Evolutionary conservation across 495 filamentous ascomycete genomes (phyloP).

Genomic region (Neurospora hispaniola): DNA sequence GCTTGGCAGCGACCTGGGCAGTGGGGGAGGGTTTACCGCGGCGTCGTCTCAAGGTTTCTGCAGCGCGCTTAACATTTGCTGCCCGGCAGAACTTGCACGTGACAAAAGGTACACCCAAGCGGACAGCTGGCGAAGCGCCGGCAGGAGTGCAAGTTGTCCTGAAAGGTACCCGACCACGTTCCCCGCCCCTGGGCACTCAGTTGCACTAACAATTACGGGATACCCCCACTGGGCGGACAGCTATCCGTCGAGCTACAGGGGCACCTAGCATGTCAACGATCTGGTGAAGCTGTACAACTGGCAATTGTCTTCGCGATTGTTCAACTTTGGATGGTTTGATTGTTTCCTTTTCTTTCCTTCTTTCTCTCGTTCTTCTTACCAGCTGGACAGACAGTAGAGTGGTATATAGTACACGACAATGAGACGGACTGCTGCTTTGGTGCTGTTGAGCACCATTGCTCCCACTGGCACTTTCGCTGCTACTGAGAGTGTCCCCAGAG

Average conservation of each 20-base stretch:
- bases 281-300: neutral
- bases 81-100: neutral
- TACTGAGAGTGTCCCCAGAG: conserved; percentile 21
- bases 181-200: neutral
- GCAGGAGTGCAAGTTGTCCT: neutral
- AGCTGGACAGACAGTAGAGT: neutral
- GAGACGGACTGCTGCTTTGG: conserved; percentile 22
- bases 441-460: conserved; percentile 24
- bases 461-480: conserved; percentile 14
- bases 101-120: neutral
- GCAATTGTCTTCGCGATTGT: neutral
- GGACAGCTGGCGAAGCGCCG: neutral
- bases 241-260: neutral
- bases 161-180: neutral
- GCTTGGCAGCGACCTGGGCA: neutral
- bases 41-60: neutral
- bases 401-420: conserved; percentile 9
- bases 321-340: neutral
- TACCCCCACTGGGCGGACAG: neutral
- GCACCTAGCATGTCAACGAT: neutral
- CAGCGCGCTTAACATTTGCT: neutral
- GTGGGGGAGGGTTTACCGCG: too few relatives aligned
- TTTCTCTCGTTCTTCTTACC: neutral
- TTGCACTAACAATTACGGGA: neutral
- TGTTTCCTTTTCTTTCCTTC: neutral